Conservation (phyloP, 2,329 filamentous ascomycete species). For the Boeremia exigua region DNA sequence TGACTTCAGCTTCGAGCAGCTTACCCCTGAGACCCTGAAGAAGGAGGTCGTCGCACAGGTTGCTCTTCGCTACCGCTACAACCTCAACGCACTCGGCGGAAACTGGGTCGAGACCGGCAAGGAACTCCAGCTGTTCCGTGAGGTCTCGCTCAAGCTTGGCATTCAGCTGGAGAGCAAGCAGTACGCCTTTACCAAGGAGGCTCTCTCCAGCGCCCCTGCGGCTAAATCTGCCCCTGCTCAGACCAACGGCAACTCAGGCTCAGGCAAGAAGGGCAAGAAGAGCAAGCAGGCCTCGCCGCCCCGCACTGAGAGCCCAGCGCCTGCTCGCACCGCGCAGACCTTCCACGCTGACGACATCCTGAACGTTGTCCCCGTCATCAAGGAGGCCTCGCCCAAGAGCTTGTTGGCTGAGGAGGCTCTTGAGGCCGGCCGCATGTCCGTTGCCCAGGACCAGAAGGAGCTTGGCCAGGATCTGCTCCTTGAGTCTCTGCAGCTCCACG, state of each 20-base stretch:
- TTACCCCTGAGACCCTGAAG: slow-evolving; percentile 75
- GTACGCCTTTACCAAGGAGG: slow-evolving; percentile 67
- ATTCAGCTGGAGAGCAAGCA: slow-evolving; percentile 83
- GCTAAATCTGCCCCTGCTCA: slow-evolving; percentile 27
- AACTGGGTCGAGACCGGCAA: slow-evolving; percentile 73
- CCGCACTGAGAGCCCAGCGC: slow-evolving; percentile 50
- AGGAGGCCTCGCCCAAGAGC: slow-evolving; percentile 91
- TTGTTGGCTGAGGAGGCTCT: slow-evolving; percentile 92
- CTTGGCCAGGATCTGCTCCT: slow-evolving; percentile 93
- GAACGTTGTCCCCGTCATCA: slow-evolving; percentile 92
- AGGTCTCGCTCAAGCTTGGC: slow-evolving; percentile 86
- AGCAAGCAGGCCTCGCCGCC: slow-evolving; percentile 61
- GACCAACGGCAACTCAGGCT: slow-evolving; percentile 48
- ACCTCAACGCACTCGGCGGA: slow-evolving; percentile 64
- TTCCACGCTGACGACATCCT: slow-evolving; percentile 86
- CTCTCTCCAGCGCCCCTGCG: slow-evolving; percentile 25
- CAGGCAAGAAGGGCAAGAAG: slow-evolving; percentile 60
- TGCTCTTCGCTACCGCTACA: slow-evolving; percentile 75
- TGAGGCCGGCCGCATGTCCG: slow-evolving; percentile 94
- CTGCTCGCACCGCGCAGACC: slow-evolving; percentile 61
- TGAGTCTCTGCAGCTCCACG: slow-evolving; percentile 94
- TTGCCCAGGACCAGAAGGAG: slow-evolving; percentile 93
- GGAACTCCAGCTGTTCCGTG: slow-evolving; percentile 84
- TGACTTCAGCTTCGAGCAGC: slow-evolving; percentile 79
- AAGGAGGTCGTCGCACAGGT: slow-evolving; percentile 75